These are phyloP conservation scores for Sarocladium brachiariae DNA, from an alignment of 2,329 filamentous ascomycete species.

Conservation along the genomic window DNA sequence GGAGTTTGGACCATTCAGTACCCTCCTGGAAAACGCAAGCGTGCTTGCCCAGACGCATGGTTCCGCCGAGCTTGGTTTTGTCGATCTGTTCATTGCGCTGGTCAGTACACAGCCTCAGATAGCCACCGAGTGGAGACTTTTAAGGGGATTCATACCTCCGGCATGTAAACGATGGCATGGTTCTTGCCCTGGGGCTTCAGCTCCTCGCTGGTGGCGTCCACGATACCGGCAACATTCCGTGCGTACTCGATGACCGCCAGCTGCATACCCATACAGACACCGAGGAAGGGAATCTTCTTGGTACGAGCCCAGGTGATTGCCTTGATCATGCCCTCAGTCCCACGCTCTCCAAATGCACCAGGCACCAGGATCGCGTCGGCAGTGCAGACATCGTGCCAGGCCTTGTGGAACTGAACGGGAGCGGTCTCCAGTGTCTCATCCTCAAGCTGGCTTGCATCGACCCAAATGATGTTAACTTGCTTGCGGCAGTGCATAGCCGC, in stretches of 20 bases:
- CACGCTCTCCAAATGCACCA: conserved; percentile 74
- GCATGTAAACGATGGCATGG: conserved; percentile 84
- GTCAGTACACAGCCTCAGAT: neutral
- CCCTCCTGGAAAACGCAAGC: conserved; percentile 68
- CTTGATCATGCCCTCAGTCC: conserved; percentile 83
- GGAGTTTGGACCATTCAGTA: conserved; percentile 72
- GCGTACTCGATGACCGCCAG: conserved; percentile 87
- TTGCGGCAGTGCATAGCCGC: conserved; percentile 77
- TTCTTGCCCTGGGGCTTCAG: conserved; percentile 51
- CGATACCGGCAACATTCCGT: conserved; percentile 63
- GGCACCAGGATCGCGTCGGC: conserved; percentile 59
- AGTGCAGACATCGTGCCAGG: conserved; percentile 73
- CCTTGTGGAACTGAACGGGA: conserved; percentile 72
- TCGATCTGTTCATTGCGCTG: conserved; percentile 42
- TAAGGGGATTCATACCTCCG: conserved; percentile 45
- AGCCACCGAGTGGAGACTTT: neutral
- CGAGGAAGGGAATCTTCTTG: conserved; percentile 74
- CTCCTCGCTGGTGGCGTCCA: conserved; percentile 49
- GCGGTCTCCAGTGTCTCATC: conserved; percentile 50
- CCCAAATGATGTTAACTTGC: conserved; percentile 74
- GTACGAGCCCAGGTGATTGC: conserved; percentile 83
- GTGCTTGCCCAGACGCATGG: conserved; percentile 76
- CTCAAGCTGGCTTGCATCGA: conserved; percentile 83
- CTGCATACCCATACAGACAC: conserved; percentile 90
- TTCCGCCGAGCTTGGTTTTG: conserved; percentile 64